Base-by-base conservation (phyloP, 2,329 filamentous ascomycete species). In the Lasiodiplodia gonubiensis region DNA sequence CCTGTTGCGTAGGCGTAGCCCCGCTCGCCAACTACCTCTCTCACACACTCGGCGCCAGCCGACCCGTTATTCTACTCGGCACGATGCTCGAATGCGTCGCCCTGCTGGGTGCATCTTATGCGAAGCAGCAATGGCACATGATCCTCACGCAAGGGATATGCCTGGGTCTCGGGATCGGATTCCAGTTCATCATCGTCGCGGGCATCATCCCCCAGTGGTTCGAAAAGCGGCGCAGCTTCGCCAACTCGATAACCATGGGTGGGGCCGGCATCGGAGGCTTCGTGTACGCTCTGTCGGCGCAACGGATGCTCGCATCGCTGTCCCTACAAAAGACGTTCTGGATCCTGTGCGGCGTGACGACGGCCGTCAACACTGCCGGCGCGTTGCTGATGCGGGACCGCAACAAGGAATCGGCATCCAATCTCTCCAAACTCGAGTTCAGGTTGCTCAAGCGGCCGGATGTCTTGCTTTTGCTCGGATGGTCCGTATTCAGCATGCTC, bases 401-500 rank as follows among this genome's bases (percentile, higher is more conserved):
- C n/a, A 59, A 59, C 37, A 46, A 30, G 55, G 25, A 46, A 21
- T 83, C 67, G 69, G 83, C 1, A 80, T 16, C 66, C 33, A 33
- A 35, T n/a, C 42, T 53, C 25, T 21, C 5, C 4, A 51, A 21
- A 21, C 82, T 0, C 80, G 67, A 77, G 30, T 57, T 72, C 42
- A 66, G 75, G 70, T 74, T 79, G 33, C 71, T 80, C 12, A 70
- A 67, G 23, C 74, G 75, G 10, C 73, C 75, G 23, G 72, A 76
- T 18, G 74, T 76, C 11, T 52, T 75, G 4, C 70, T 81, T 5
- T 69, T 80, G 37, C 71, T 78, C 2, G 67, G 65, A 0, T 82
- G 79, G 76, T 76, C 74, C 21, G 80, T 83, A 61, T 72, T 80
- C 42, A 80, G 74, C 54, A 75, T 83, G 69, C 71, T 83, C 2